phyloP scores from a whole-genome alignment of 495 filamentous ascomycete genomes.

The Astrothelium subdiscretum region DNA sequence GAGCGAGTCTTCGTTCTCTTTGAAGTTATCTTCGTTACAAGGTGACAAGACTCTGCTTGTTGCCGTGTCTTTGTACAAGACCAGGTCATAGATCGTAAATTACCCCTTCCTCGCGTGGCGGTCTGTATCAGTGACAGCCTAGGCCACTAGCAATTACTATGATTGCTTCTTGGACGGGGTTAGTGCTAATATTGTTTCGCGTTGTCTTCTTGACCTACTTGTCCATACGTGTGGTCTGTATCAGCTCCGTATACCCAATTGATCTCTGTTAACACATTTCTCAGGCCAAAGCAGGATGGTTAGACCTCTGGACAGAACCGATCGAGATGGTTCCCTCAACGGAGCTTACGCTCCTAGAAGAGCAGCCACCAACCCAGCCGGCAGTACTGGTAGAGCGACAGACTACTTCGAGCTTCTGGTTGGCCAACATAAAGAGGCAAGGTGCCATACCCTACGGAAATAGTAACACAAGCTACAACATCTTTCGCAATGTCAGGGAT shows the following conservation, averaged over 20 bases:
- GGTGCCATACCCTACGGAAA: constrained; percentile 22
- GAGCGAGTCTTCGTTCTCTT: too few relatives aligned
- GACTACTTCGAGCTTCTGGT: constrained; percentile 7
- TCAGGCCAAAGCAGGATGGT: background rate
- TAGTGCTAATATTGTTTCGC: background rate
- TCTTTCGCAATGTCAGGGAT: constrained; percentile 83
- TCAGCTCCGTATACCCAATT: background rate
- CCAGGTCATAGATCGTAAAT: background rate
- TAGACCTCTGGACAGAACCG: background rate
- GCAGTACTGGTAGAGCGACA: background rate
- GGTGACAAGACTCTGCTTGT: too few relatives aligned
- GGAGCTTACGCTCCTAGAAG: background rate
- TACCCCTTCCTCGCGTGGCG: background rate
- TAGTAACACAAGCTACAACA: constrained; percentile 41
- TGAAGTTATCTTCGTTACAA: too few relatives aligned
- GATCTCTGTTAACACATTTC: background rate
- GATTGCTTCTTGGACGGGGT: background rate
- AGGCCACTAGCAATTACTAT: background rate
- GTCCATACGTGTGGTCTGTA: background rate
- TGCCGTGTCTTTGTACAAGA: too few relatives aligned
- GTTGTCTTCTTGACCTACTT: background rate
- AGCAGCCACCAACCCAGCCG: background rate
- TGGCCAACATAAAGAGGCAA: constrained; percentile 14
- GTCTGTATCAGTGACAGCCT: too few relatives aligned
- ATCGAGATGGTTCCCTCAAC: background rate